Conservation (phyloP, 768 basidiomycete species). For the Mycena leptocephala region DNA sequence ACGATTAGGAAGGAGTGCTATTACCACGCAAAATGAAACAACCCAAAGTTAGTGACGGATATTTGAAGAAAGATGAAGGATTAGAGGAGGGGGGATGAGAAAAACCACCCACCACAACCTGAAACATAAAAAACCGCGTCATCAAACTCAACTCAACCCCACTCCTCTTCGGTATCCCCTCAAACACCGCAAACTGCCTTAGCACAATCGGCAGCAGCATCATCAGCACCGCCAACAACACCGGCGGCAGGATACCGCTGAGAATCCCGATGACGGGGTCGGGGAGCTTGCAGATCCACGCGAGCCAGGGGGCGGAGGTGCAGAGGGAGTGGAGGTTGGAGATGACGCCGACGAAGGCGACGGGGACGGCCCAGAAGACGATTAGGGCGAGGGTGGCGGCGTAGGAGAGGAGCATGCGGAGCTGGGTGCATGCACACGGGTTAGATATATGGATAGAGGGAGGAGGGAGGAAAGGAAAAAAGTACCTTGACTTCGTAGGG, state of each 20-base stretch:
- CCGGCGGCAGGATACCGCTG: slow-evolving; percentile 90
- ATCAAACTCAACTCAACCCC: slow-evolving; percentile 93
- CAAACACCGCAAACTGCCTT: slow-evolving; percentile 85
- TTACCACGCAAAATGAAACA: no score
- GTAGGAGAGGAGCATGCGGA: slow-evolving; percentile 78
- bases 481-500: slow-evolving; percentile 85
- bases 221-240: slow-evolving; percentile 92
- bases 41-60: no score
- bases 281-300: slow-evolving; percentile 88
- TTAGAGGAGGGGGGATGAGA: not conserved
- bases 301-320: slow-evolving; percentile 75
- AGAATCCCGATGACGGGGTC: slow-evolving; percentile 83
- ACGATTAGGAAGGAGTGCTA: slow-evolving; percentile 96
- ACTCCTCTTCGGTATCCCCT: slow-evolving; percentile 91
- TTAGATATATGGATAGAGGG: not conserved
- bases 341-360: slow-evolving; percentile 88
- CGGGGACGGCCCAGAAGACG: slow-evolving; percentile 91
- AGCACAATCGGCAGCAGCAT: slow-evolving; percentile 89
- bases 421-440: slow-evolving; percentile 38
- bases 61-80: no score
- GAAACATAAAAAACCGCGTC: slow-evolving; percentile 94
- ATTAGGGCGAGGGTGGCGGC: slow-evolving; percentile 86
- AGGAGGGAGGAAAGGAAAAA: not conserved
- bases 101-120: slow-evolving; percentile 89
- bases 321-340: slow-evolving; percentile 88